A percentile compares a stretch with the other conserved stretches of the same genome.
Evolutionary conservation across 164 flowering plant genomes (phyloP).

Genomic region (Vitis cinerea): DNA sequence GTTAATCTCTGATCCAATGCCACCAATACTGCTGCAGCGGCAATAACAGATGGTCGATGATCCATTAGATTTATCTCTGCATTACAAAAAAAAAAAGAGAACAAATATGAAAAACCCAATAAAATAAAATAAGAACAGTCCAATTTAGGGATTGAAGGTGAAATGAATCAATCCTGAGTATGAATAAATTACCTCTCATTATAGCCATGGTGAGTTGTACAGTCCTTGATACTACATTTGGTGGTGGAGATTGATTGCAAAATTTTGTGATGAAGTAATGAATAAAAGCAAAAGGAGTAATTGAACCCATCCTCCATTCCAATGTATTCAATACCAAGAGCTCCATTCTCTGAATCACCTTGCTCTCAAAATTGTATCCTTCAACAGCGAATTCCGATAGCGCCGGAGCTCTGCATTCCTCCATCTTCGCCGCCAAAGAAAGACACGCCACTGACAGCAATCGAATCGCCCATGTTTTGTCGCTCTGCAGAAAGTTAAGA

Average conservation of each 20-base stretch:
- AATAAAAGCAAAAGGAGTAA: slow-evolving; percentile 67
- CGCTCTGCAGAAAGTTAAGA: slow-evolving; percentile 18
- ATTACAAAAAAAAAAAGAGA: slow-evolving; percentile 7
- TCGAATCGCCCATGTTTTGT: slow-evolving; percentile 26
- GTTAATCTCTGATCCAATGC: slow-evolving; percentile 42
- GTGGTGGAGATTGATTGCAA: slow-evolving; percentile 22
- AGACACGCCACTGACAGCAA: slow-evolving; percentile 36
- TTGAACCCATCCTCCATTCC: slow-evolving; percentile 63
- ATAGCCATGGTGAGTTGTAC: slow-evolving; percentile 36
- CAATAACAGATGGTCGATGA: slow-evolving; percentile 60
- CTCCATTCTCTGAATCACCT: slow-evolving; percentile 64
- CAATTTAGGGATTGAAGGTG: neutral
- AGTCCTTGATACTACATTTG: slow-evolving; percentile 19
- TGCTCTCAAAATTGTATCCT: slow-evolving; percentile 40
- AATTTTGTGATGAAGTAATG: slow-evolving; percentile 47
- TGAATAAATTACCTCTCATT: slow-evolving; percentile 40
- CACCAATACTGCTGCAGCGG: slow-evolving; percentile 61
- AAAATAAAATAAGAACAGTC: neutral
- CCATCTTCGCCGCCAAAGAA: slow-evolving; percentile 73
- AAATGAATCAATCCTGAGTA: neutral
- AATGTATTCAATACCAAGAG: slow-evolving; percentile 58
- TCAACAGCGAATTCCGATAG: slow-evolving; percentile 42
- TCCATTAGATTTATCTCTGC: slow-evolving; percentile 48
- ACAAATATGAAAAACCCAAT: neutral
- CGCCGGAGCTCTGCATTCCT: slow-evolving; percentile 47